Base-by-base conservation (phyloP, 2,329 filamentous ascomycete genomes). In the Septoria linicola region DNA sequence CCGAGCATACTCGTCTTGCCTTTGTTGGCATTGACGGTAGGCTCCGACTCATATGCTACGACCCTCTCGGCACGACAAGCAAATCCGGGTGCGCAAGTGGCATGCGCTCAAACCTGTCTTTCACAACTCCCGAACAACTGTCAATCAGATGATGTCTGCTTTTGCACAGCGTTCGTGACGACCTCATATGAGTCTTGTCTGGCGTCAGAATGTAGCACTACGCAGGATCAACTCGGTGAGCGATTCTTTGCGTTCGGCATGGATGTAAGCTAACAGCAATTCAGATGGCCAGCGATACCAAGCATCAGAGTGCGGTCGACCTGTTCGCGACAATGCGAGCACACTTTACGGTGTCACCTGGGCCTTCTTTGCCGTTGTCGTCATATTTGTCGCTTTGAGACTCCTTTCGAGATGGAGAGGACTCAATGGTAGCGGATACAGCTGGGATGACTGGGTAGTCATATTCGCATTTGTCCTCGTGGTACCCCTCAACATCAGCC, bases 361-460 rank as follows among this genome's bases (percentile, higher is more conserved):
- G 54, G 46, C 54, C 8, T 51, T 54, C 16, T 50, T 59, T 19
- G 47, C 32, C 2, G 25, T 58, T 13, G 53, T 47, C 5, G 41
- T 51, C 6, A 41, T 58, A 3, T 59, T 59, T 40, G 43, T 57
- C 8, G 37, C 44, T 3, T 51, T 55, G 14, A 39, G 57, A 20
- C 39, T 57, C 6, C 25, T 59, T 6, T 55, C 57, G 13, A 48
- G 57, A 41, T 51, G 48, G 41, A 49, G 43, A 16, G 32, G 37
- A 4, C 37, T 59, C 13, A 47, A 53, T 23, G 57, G 57, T 8
- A 59, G 49, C 25, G 57, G 57, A 21, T 51, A 45, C 41, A 47
- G 49, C 20, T 59, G 52, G 54, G 57, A 59, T 39, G 57, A 59
- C 25, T 51, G 51, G 46, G 47, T 59, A 3, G 51, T 58, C 2